Evolutionary conservation across 306 rosid genomes (phyloP), one percentile per base, ranked within the genome.

Genomic region (Quercus bicolor): DNA sequence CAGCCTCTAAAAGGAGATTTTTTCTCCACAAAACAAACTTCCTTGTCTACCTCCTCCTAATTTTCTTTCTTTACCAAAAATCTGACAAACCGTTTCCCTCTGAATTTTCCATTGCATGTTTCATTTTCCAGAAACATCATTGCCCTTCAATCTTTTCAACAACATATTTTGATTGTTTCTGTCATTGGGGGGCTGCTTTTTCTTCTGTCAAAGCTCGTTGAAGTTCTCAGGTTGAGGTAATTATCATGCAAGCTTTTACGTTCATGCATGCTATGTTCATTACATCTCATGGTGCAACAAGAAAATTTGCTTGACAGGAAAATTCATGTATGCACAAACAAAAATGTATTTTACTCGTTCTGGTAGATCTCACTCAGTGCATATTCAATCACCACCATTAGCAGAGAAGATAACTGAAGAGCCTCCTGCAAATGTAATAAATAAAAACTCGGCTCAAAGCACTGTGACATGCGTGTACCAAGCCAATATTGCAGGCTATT

Each of bases 381-480:
- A 60, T 48, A 86, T 40, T 40, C 45, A 83, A 40, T 84, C 80
- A 23, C 79, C 90, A 4, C 81, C 92, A 0, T 52, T 86, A 21
- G 88, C 91, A 16, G 92, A 89, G 85, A 94, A 88, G 80, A 65
- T 80, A 68, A 68, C 96, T 29, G 97, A 90, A 4, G 98, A 94
- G 69, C 91, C 96, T 0, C 45, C 45, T 40, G 11, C 45, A 40
- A 40, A 40, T 40, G 55, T 87, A 19, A 82, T 94, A 1, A 77
- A 55, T 16, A 91, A 92, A 77, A 81, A 11, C 53, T 8, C 89
- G 0, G 86, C 94, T 1, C 94, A 91, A 75, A 92, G 93, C 91
- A 90, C 98, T 1, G 98, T 88, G 21, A 90, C 97, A 15, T 89
- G 86, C 75, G 82, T 88, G 19, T 89, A 89, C 83, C 94, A 87